phyloP scores from a whole-genome alignment of 129 eudicot species.

The Glebionis coronaria region DNA sequence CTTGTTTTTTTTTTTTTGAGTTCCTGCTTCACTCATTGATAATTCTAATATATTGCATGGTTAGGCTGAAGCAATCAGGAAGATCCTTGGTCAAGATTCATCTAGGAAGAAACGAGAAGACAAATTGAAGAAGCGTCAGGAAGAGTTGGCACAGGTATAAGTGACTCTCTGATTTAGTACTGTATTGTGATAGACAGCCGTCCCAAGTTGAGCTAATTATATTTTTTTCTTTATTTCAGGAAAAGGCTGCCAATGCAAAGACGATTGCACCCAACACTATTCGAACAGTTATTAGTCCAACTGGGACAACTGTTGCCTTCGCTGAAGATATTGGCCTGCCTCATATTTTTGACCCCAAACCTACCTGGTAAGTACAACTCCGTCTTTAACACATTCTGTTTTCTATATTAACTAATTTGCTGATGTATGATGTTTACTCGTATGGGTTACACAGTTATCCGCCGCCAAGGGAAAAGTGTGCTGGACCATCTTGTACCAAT shows the following conservation, averaged over 20 bases:
- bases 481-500: constrained; percentile 85
- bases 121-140: constrained; percentile 84
- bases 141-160: constrained; percentile 86
- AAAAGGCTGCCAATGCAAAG: constrained; percentile 67
- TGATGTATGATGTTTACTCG: neutral
- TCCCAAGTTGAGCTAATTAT: constrained; percentile 4
- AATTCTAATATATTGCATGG: neutral
- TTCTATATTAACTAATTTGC: neutral
- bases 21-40: no score
- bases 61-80: constrained; percentile 97
- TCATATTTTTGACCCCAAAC: constrained; percentile 55
- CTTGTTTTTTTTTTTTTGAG: neutral
- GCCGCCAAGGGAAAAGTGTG: constrained; percentile 89
- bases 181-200: neutral
- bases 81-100: constrained; percentile 94
- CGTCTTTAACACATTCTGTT: neutral
- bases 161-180: neutral
- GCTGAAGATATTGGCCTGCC: constrained; percentile 83
- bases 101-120: constrained; percentile 92
- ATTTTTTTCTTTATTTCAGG: constrained; percentile 35
- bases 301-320: constrained; percentile 77
- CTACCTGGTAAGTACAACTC: constrained; percentile 42
- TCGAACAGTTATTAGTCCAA: constrained; percentile 68
- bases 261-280: constrained; percentile 56
- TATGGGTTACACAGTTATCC: constrained; percentile 64